Base-by-base conservation (phyloP, 2,329 filamentous ascomycete species). In the Colletotrichum gloeosporioides region DNA sequence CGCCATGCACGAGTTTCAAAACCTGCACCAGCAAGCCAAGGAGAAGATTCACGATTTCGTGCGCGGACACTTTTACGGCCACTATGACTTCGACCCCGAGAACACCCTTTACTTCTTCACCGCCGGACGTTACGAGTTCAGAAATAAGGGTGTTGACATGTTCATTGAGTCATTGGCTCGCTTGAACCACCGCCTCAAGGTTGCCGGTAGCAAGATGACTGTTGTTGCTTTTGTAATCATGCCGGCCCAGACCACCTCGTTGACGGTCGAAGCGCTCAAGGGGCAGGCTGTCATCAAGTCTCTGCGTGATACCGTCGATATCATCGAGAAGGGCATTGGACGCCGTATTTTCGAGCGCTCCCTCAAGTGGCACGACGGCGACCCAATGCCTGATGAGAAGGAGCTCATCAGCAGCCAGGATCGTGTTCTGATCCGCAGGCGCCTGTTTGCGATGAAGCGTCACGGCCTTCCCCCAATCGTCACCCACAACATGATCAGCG, bases 71-170 rank as follows among this genome's bases (percentile, higher is more conserved):
- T 99, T 99, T 86, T 99, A 99, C 83, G 97, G 97, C 13, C 96
- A 99, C 87, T 98, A 98, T 84, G 96, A 99, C 83, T 99, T 99
- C 80, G 95, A 98, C 77, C 93, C 96, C 16, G 96, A 99, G 77
- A 98, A 99, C 86, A 99, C 97, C 0, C 91, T 99, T 44, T 99
- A 98, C 87, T 94, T 99, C 87, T 99, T 99, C 89, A 99, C 96
- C 5, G 95, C 97, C 8, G 97, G 97, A 76, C 94, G 97, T 78
- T 99, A 99, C 83, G 97, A 99, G 86, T 99, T 96, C 90, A 91
- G 97, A 79, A 99, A 99, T 84, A 99, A 99, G 87, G 97, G 97
- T 82, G 96, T 98, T 12, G 97, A 99, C 86, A 99, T 99, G 97
- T 99, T 99, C 86, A 98, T 99, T 80, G 97, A 99, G 86, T 97